phyloP scores from a whole-genome alignment of 2,329 filamentous ascomycete species.

The Hymenoscyphus fraxineus region DNA sequence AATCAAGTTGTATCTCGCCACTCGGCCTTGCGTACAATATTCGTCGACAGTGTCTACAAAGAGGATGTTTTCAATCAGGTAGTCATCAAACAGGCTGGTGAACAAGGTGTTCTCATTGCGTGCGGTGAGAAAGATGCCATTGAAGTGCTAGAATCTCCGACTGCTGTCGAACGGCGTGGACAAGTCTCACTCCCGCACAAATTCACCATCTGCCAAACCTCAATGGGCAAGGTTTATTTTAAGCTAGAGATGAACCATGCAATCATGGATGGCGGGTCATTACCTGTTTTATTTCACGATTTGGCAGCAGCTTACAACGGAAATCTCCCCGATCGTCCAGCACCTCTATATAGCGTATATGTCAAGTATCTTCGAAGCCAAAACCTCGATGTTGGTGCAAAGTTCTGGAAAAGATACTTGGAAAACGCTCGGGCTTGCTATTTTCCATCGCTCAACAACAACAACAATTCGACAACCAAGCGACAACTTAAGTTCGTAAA shows the following conservation, averaged over 20 bases:
- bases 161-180: not conserved
- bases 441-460: constrained; percentile 12
- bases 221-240: constrained; percentile 39
- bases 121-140: not conserved
- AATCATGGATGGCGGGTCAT: constrained; percentile 46
- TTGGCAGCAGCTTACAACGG: constrained; percentile 38
- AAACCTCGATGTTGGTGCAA: constrained; percentile 18
- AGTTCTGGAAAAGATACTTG: constrained; percentile 25
- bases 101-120: not conserved
- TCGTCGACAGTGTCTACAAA: constrained; percentile 23
- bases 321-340: constrained; percentile 16
- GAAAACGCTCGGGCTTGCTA: constrained; percentile 7
- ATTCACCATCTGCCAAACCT: constrained; percentile 43
- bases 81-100: constrained; percentile 21
- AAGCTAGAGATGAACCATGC: constrained; percentile 48
- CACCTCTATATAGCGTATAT: constrained; percentile 38
- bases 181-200: constrained; percentile 39
- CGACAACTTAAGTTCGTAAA: not conserved
- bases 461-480: not conserved
- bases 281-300: constrained; percentile 43
- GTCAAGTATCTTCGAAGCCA: constrained; percentile 33
- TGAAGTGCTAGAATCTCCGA: not conserved
- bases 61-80: constrained; percentile 28
- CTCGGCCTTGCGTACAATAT: constrained; percentile 12
- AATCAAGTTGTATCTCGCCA: constrained; percentile 14